These are phyloP conservation scores for Starmerella bacillaris DNA, from an alignment of 805 yeast genomes.

Conservation along the genomic window DNA sequence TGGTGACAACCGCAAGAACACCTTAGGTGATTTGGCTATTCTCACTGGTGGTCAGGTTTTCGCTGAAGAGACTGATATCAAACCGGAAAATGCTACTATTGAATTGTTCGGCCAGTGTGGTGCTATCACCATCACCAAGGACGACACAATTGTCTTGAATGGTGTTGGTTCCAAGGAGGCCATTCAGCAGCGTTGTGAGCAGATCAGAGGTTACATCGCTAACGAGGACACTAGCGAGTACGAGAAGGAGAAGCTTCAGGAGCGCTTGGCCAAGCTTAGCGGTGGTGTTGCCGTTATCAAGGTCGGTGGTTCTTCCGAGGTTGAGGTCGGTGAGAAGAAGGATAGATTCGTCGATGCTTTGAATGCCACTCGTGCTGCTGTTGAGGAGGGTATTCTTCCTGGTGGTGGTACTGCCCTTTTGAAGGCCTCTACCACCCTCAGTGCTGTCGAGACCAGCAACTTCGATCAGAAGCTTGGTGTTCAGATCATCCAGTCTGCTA, in stretches of 20 bases:
- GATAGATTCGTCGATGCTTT: constrained; percentile 97
- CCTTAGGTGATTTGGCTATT: constrained; percentile 85
- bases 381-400: constrained; percentile 94
- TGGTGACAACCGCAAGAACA: constrained; percentile 96
- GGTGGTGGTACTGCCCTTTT: constrained; percentile 98
- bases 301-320: constrained; percentile 94
- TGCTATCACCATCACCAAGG: constrained; percentile 80
- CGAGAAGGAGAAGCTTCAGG: constrained; percentile 92
- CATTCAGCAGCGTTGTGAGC: constrained; percentile 77
- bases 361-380: constrained; percentile 98
- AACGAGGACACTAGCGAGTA: constrained; percentile 62
- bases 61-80: constrained; percentile 86
- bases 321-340: constrained; percentile 98
- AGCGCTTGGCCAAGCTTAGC: constrained; percentile 87
- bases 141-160: constrained; percentile 82
- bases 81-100: constrained; percentile 84
- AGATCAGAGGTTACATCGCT: constrained; percentile 65
- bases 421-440: constrained; percentile 71
- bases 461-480: constrained; percentile 96
- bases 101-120: constrained; percentile 86
- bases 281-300: constrained; percentile 97
- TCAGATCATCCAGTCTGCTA: constrained; percentile 78
- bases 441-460: constrained; percentile 55
- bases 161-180: constrained; percentile 77
- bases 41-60: constrained; percentile 75